These are phyloP conservation scores for Diaporthe humulicola DNA, from an alignment of 2,329 filamentous ascomycete species.

Conservation along the genomic window DNA sequence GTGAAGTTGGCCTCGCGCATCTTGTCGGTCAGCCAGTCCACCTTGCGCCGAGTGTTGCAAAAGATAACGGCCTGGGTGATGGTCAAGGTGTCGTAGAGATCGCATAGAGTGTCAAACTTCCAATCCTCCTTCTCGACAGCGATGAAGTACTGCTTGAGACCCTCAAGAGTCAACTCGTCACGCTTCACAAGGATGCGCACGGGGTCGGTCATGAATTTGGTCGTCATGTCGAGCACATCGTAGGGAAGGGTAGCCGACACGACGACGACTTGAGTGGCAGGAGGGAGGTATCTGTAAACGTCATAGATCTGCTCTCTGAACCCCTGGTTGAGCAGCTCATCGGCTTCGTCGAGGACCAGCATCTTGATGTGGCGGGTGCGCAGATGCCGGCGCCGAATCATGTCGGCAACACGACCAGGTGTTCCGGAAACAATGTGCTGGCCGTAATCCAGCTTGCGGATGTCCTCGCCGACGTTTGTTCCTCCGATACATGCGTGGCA, in stretches of 20 bases:
- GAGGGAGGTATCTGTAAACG: conserved; percentile 98
- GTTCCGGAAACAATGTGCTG: conserved; percentile 98
- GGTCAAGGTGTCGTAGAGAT: conserved; percentile 99
- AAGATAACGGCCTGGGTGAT: conserved; percentile 99
- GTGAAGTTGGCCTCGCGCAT: conserved; percentile 99
- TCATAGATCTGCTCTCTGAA: conserved; percentile 99
- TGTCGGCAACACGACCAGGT: conserved; percentile 98
- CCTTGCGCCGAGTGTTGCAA: conserved; percentile 99
- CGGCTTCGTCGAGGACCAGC: conserved; percentile 99
- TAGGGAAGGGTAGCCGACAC: conserved; percentile 99
- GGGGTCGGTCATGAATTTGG: conserved; percentile 99
- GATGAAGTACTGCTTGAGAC: conserved; percentile 99
- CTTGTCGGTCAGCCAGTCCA: conserved; percentile 99
- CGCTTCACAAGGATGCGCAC: conserved; percentile 99
- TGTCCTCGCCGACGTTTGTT: conserved; percentile 97
- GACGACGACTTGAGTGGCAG: conserved; percentile 98
- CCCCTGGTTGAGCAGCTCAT: conserved; percentile 95
- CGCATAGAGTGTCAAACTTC: conserved; percentile 99
- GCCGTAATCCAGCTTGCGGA: conserved; percentile 96
- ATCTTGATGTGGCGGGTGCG: conserved; percentile 99
- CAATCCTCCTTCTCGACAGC: conserved; percentile 99
- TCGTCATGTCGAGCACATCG: conserved; percentile 99
- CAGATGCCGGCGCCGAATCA: conserved; percentile 98
- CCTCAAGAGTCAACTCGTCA: conserved; percentile 98
- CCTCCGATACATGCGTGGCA: conserved; percentile 99